These are phyloP conservation scores for Dothideomycetes sp. DNA, from an alignment of 2,329 filamentous ascomycete species.

Conservation along the genomic window DNA sequence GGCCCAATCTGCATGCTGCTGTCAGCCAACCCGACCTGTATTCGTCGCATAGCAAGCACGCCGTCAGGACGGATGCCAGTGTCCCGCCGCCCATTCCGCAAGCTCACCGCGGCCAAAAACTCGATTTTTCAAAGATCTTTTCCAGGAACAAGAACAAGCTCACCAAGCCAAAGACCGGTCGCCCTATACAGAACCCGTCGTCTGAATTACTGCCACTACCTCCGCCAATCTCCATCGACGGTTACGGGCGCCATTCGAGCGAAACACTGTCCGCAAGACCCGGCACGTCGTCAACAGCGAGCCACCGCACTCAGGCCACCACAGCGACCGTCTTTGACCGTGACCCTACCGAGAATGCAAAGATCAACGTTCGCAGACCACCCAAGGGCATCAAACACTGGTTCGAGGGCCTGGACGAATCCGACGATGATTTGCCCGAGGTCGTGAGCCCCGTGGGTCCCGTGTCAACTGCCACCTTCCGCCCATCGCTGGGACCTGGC, in stretches of 20 bases:
- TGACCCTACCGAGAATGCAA: constrained; percentile 37
- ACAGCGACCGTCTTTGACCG: constrained; percentile 26
- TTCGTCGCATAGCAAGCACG: constrained; percentile 24
- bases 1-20: constrained; percentile 17
- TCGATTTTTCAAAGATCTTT: constrained; percentile 9
- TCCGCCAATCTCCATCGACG: constrained; percentile 4
- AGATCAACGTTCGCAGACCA: constrained; percentile 38
- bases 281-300: constrained; percentile 6
- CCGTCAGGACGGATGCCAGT: constrained; percentile 12
- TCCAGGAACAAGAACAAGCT: constrained; percentile 10
- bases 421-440: constrained; percentile 16
- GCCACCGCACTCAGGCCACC: constrained; percentile 8
- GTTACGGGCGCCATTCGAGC: constrained; percentile 3
- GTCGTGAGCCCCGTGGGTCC: constrained; percentile 13
- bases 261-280: constrained; percentile 10
- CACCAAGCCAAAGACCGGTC: constrained; percentile 2
- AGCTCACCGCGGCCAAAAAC: constrained; percentile 5
- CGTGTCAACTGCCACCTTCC: constrained; percentile 13
- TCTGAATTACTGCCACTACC: constrained; percentile 1
- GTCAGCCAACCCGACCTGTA: constrained; percentile 7
- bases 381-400: constrained; percentile 42
- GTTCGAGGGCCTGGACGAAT: constrained; percentile 38
- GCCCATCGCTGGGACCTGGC: constrained; percentile 15
- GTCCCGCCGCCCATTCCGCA: constrained; percentile 4
- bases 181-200: background rate